phyloP scores from a whole-genome alignment of 2,329 filamentous ascomycete genomes.

The Teratosphaeria epicoccoides region DNA sequence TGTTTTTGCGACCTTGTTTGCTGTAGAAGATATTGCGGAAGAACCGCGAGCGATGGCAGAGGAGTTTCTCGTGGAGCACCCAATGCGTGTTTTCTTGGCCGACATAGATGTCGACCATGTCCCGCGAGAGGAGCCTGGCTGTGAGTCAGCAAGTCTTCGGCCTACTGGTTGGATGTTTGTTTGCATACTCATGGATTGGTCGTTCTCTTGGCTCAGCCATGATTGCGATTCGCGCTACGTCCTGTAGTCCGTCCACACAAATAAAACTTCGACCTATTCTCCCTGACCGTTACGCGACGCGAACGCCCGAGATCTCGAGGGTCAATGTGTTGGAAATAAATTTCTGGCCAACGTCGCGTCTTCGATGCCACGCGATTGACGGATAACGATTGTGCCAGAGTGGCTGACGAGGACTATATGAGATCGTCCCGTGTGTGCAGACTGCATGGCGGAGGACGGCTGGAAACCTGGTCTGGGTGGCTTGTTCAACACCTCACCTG shows the following conservation, averaged over 20 bases:
- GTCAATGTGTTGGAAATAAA: background rate
- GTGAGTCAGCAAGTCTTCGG: background rate
- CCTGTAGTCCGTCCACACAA: background rate
- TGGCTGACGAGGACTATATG: conserved; percentile 1
- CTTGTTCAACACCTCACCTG: background rate
- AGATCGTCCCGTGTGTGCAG: conserved; percentile 1
- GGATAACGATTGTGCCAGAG: background rate
- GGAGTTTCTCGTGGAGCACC: conserved; percentile 46
- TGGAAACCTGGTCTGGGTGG: conserved; percentile 1
- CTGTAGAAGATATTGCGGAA: conserved; percentile 43
- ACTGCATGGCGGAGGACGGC: background rate
- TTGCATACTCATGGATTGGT: conserved; percentile 33
- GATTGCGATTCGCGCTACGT: conserved; percentile 3
- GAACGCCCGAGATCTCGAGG: background rate
- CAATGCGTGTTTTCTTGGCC: conserved; percentile 44
- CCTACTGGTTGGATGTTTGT: background rate
- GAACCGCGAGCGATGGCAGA: conserved; percentile 44
- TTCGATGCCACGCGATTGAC: background rate
- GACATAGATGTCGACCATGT: conserved; percentile 48
- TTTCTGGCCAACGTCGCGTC: background rate
- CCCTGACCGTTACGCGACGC: conserved; percentile 1
- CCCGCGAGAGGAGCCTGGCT: conserved; percentile 41
- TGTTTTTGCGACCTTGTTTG: conserved; percentile 24
- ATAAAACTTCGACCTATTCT: conserved; percentile 1
- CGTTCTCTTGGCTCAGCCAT: conserved; percentile 26